Evolutionary conservation across 164 flowering plant genomes (phyloP).

Genomic region (Santalum album): DNA sequence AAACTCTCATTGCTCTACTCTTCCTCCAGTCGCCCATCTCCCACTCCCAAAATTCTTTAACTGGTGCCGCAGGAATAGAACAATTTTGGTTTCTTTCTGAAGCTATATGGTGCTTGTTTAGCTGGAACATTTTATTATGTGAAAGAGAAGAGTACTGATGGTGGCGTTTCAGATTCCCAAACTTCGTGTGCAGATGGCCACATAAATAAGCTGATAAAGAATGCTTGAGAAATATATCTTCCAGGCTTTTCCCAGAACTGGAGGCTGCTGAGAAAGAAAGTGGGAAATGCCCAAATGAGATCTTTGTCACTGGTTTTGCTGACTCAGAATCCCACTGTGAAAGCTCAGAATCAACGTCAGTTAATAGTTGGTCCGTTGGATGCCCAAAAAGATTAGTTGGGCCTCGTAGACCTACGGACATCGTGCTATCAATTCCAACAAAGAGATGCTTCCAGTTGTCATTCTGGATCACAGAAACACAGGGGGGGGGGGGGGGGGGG

Average conservation of each 20-base stretch:
- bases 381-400: conserved; percentile 96
- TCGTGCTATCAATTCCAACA: conserved; percentile 84
- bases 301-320: conserved; percentile 47
- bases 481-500: no score
- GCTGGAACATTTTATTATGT: conserved; percentile 36
- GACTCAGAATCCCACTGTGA: conserved; percentile 67
- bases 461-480: conserved; percentile 50
- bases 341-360: conserved; percentile 57
- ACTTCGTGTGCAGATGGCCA: conserved; percentile 82
- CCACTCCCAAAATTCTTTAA: conserved; percentile 89
- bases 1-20: conserved; percentile 66
- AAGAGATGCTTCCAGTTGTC: conserved; percentile 60
- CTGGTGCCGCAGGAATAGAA: conserved; percentile 22
- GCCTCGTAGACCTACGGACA: conserved; percentile 68
- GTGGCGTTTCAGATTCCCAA: conserved; percentile 84
- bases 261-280: conserved; percentile 77
- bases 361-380: conserved; percentile 68
- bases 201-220: conserved; percentile 82
- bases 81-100: conserved; percentile 26
- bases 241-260: conserved; percentile 51
- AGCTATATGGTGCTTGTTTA: conserved; percentile 40
- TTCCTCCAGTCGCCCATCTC: conserved; percentile 98
- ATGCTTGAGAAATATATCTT: conserved; percentile 68
- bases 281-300: conserved; percentile 92
- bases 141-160: conserved; percentile 26